These are phyloP conservation scores for Pilasporangium apinafurcum DNA, from an alignment of 352 stramenopile species.

Conservation along the genomic window DNA sequence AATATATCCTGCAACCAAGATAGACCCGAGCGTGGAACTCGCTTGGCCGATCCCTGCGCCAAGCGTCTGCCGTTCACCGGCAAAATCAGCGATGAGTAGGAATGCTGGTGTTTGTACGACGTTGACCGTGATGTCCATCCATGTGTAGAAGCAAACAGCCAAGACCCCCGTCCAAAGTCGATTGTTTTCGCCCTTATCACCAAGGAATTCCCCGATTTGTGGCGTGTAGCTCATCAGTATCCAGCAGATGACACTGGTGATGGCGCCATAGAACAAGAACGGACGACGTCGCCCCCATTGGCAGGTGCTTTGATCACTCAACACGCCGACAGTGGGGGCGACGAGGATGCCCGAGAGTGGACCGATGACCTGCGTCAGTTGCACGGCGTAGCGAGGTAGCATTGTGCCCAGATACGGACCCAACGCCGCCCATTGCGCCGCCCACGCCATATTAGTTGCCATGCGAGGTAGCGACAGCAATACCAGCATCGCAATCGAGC, in stretches of 20 bases:
- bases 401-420: slow-evolving; percentile 67
- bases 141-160: slow-evolving; percentile 73
- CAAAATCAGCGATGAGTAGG: slow-evolving; percentile 73
- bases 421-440: slow-evolving; percentile 65
- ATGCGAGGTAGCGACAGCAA: slow-evolving; percentile 62
- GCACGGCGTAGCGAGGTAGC: slow-evolving; percentile 54
- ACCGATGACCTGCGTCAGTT: slow-evolving; percentile 69
- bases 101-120: slow-evolving; percentile 65
- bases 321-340: slow-evolving; percentile 52
- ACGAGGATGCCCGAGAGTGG: slow-evolving; percentile 67
- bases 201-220: slow-evolving; percentile 52
- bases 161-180: slow-evolving; percentile 50
- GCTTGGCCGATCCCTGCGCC: slow-evolving; percentile 55
- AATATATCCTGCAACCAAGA: slow-evolving; percentile 70
- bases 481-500: slow-evolving; percentile 62
- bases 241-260: slow-evolving; percentile 62
- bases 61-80: slow-evolving; percentile 58
- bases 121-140: slow-evolving; percentile 82
- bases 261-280: slow-evolving; percentile 52
- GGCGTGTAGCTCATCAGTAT: slow-evolving; percentile 63
- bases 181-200: slow-evolving; percentile 25
- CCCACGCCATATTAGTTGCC: slow-evolving; percentile 78
- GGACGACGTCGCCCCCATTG: slow-evolving; percentile 58
- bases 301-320: slow-evolving; percentile 50
- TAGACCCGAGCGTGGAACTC: slow-evolving; percentile 52